Evolutionary conservation across 2,329 filamentous ascomycete species (phyloP), one percentile per base, ranked within the genome.

Genomic region (Colletotrichum sp.): DNA sequence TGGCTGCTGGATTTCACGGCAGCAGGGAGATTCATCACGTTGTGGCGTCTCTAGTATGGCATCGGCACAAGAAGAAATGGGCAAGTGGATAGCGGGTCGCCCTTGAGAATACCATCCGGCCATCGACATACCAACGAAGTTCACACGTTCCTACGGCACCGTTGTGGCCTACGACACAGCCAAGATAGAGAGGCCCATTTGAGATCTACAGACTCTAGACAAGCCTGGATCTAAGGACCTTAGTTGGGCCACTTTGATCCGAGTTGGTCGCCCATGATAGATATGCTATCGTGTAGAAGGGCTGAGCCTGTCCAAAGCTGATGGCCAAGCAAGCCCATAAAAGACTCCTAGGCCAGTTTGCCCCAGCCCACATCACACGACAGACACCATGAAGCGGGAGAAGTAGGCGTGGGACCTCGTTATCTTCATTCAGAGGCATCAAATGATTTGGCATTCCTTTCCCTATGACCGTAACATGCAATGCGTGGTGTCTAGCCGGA

Each of bases 391-490:
- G 59, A 44, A 52, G 32, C 34, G 9, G 34, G 34, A 64, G 19
- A 28, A 55, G 32, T 15, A 19, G 22, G 15, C 48, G 65, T 73
- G 48, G 44, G 59, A 61, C 71, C 70, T 69, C 71, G 65, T 73
- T 66, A 59, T 74, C 34, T 76, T 76, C 70, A 48, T 75, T 75
- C 74, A 71, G 72, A 76, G 71, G 74, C 72, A 76, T 75, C 69
- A 75, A 52, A 68, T 63, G 66, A 71, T 82, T 84, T 83, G 81
- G 82, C 85, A 83, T 83, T 83, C 81, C 83, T 84, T 87, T 87
- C 86, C 86, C 84, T 86, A 84, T 85, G 84, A 85, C 86, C 87
- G 83, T 86, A 85, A 86, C 83, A 87, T 87, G 86, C 83, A 87
- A 84, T 82, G 83, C 75, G 74, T 72, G 78, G 68, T 78, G 76